Evolutionary conservation across 352 stramenopile genomes (phyloP), one percentile per base, ranked within the genome.

Genomic region (Elongisporangium anandrum): DNA sequence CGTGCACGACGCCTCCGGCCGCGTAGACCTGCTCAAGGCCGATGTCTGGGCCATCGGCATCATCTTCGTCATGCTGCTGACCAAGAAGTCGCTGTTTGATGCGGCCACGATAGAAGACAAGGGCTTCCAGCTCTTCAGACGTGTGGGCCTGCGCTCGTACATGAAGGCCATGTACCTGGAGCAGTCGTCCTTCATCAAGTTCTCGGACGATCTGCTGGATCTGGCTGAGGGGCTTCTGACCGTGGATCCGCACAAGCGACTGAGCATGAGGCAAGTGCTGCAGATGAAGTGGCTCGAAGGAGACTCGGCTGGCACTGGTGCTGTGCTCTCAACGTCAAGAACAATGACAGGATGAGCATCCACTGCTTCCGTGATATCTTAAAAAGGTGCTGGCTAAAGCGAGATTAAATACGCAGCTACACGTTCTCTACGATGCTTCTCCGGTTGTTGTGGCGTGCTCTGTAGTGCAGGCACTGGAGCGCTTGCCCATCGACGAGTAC

Each of bases 221-320:
- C 66, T 98, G 10, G 66, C 95, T 3, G 87, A 96, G 51, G 84
- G 88, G 0, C 70, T 98, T 45, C 69, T 98, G 4, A 77, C 88
- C 21, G 68, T 96, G 9, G 83, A 97, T 65, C 90, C 94, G 0
- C 70, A 65, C 7, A 76, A 91, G 41, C 76, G 94, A 5, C 72
- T 97, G 1, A 89, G 78, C 1, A 82, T 92, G 19, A 59, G 66
- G 1, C 61, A 85, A 19, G 89, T 90, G n/a, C 59, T 97, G 20
- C 60, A 84, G 22, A 78, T 79, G 60, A 66, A 69, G 9, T 97
- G 77, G 77, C 50, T 77, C 50, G 69, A 65, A 55, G 68, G 56
- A 20, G 63, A 74, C 10, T 61, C 63, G 50, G 1, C 21, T 7
- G 24, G 3, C 3, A 7, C 24, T 7, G 24, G 24, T 7, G 24